Evolutionary conservation across 2,329 filamentous ascomycete genomes (phyloP).

Genomic region (Phialocephala sp.): DNA sequence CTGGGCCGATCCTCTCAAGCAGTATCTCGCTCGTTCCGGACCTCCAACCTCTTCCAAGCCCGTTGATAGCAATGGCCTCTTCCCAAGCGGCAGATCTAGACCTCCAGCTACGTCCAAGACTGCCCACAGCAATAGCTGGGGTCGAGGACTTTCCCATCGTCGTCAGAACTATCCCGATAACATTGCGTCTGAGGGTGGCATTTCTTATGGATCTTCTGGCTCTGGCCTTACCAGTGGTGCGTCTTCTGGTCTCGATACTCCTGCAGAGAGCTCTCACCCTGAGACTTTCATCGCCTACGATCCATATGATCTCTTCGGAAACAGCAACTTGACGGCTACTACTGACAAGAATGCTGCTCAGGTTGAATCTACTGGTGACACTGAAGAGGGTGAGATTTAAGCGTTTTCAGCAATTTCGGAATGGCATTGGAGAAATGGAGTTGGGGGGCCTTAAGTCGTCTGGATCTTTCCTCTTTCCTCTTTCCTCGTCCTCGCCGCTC

Average conservation of each 20-base stretch:
- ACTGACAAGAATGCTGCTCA: too few species aligned
- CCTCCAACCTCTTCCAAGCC: not conserved
- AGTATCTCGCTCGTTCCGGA: not conserved
- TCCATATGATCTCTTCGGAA: too few species aligned
- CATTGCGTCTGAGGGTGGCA: not conserved
- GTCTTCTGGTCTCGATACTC: not conserved
- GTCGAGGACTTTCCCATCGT: not conserved
- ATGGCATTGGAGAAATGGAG: too few species aligned
- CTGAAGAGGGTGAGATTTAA: too few species aligned
- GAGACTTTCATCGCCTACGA: too few species aligned
- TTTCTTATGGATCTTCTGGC: not conserved
- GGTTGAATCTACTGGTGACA: too few species aligned
- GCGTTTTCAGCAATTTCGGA: too few species aligned
- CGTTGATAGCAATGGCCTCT: not conserved
- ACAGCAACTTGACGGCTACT: too few species aligned
- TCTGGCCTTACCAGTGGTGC: too few species aligned
- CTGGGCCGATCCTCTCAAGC: not conserved
- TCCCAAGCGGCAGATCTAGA: not conserved
- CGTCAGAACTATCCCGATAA: constrained; percentile 1
- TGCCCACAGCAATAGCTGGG: not conserved
- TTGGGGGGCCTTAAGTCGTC: too few species aligned
- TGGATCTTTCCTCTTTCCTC: too few species aligned
- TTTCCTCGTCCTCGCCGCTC: too few species aligned
- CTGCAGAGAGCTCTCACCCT: not conserved
- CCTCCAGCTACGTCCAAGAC: not conserved